Evolutionary conservation across 1,284 basidiomycete species (phyloP).

Genomic region (Leccinum subrobustum): DNA sequence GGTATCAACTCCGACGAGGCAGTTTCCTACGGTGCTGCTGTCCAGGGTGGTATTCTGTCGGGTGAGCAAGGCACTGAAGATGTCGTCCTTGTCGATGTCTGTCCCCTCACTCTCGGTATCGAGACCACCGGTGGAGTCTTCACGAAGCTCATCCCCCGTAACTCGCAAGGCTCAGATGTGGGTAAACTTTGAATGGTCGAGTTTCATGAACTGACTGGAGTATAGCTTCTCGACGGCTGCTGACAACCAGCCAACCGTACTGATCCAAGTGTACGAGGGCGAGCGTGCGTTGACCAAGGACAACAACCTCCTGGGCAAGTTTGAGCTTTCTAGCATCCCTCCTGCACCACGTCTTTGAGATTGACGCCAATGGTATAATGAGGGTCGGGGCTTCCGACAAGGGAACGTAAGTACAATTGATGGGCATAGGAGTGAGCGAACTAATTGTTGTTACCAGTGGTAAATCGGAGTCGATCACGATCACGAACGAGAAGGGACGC

Average conservation of each 20-base stretch:
- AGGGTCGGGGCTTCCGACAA: constrained; percentile 88
- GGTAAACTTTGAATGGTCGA: constrained; percentile 19
- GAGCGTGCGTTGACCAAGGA: constrained; percentile 96
- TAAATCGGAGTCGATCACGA: constrained; percentile 86
- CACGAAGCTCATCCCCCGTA: constrained; percentile 94
- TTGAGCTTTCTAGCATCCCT: constrained; percentile 91
- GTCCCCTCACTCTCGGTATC: constrained; percentile 93
- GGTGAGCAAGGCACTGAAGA: constrained; percentile 83
- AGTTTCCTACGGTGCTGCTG: constrained; percentile 95
- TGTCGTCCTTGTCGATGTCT: constrained; percentile 94
- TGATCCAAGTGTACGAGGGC: constrained; percentile 93
- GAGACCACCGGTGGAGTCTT: constrained; percentile 99
- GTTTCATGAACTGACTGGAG: neutral
- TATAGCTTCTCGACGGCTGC: constrained; percentile 92
- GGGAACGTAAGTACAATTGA: constrained; percentile 67
- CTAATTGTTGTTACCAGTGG: constrained; percentile 48
- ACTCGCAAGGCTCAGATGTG: constrained; percentile 96
- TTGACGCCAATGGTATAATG: constrained; percentile 92
- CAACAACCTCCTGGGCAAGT: constrained; percentile 97
- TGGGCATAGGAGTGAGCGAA: neutral
- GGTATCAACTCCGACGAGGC: constrained; percentile 96
- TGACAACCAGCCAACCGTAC: constrained; percentile 90
- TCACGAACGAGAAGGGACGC: constrained; percentile 86
- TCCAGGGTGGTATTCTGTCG: constrained; percentile 95
- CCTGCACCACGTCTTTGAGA: constrained; percentile 93